Base-by-base conservation (phyloP, 306 rosid species). In the Ceratonia siliqua region DNA sequence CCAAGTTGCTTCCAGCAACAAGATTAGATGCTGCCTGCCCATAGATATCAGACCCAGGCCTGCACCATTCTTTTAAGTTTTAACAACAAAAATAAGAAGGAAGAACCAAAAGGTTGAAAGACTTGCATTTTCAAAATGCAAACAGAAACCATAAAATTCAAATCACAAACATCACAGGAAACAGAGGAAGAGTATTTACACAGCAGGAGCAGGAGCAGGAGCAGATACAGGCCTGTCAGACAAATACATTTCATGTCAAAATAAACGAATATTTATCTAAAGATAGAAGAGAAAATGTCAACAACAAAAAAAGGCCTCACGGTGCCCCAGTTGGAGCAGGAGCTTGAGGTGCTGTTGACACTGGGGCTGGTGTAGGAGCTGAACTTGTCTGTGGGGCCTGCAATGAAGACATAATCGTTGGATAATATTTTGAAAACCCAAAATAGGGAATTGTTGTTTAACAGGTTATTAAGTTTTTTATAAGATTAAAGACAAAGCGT, bases 21-120 rank as follows among this genome's bases (percentile, higher is more conserved):
- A 91, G 89, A 81, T 89, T 89, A 68, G 98, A 94, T 1, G 98
- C 97, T 21, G 96, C 97, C 83, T 81, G 91, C 70, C 94, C 91
- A 61, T 93, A 91, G 45, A 85, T 42, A 78, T 94, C 91, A 20
- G 86, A 33, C 53, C 71, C 90, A 32, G 71, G 62, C 83, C 98
- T 93, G 96, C 85, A 79, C 77, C 72, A 67, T 27, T 41, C 30
- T 45, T 67, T 54, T 3, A 74, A 36, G 22, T 45, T 67, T 54
- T 3, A 74, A 36, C 57, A 75, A 69, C 6, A 56, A 59, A 64
- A 5, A 48, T 18, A 61, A 62, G 70, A 66, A 45, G 43, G 10
- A 70, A 52, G 48, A 79, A 68, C 30, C 50, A 55, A 64, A 5
- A 38, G 6, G 11, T 30, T 24, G 59, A 22, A 69, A 17, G 39